phyloP scores from a whole-genome alignment of 371 early-diverging fungal genomes.

The Batrachochytrium dendrobatidis region DNA sequence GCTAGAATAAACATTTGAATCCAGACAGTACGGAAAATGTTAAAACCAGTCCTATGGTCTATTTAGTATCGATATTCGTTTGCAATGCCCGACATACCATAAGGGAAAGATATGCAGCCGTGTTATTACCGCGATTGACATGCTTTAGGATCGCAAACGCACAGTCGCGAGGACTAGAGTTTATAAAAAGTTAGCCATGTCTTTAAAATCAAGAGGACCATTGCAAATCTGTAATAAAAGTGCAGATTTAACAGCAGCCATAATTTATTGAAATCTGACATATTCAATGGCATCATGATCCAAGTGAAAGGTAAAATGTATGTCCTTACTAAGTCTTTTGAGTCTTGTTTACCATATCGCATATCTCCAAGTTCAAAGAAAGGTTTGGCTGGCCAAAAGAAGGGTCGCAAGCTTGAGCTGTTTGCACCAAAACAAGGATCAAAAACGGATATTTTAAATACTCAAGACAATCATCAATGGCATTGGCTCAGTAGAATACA shows the following conservation, averaged over 20 bases:
- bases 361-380: slow-evolving; percentile 83
- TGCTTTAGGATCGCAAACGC: slow-evolving; percentile 70
- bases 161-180: slow-evolving; percentile 79
- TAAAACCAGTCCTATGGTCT: slow-evolving; percentile 1
- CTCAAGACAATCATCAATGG: too few species aligned
- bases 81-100: slow-evolving; percentile 33
- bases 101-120: slow-evolving; percentile 66
- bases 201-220: neutral
- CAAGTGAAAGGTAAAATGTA: neutral
- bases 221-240: neutral
- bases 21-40: too few species aligned
- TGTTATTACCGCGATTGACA: slow-evolving; percentile 56
- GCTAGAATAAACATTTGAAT: slow-evolving; percentile 34
- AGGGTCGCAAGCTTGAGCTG: slow-evolving; percentile 74
- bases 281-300: neutral
- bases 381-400: slow-evolving; percentile 68
- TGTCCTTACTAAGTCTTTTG: slow-evolving; percentile 72
- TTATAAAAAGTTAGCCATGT: neutral
- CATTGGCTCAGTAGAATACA: too few species aligned
- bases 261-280: neutral
- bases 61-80: neutral
- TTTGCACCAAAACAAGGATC: neutral
- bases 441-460: too few species aligned
- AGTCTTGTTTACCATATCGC: slow-evolving; percentile 85
- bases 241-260: neutral